These are phyloP conservation scores for Candida sp. DNA, from an alignment of 1,139 yeast genomes.

Conservation along the genomic window DNA sequence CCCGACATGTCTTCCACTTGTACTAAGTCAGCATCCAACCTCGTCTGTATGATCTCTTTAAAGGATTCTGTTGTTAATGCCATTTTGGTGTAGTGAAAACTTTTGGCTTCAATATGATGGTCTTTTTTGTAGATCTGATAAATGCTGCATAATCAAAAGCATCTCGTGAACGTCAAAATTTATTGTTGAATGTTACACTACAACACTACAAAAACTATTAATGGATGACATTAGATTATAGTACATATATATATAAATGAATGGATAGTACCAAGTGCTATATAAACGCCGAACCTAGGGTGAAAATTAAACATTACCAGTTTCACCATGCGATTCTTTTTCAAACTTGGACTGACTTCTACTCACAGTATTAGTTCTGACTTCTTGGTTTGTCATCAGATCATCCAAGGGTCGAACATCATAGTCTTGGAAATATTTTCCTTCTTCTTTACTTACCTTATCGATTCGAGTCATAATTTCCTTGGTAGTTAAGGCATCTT, in stretches of 20 bases:
- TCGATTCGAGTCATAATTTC: conserved; percentile 36
- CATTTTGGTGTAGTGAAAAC: conserved; percentile 15
- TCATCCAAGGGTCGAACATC: conserved; percentile 6
- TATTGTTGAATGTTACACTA: background rate
- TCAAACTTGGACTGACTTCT: conserved; percentile 32
- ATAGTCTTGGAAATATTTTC: conserved; percentile 13
- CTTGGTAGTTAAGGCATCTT: conserved; percentile 20
- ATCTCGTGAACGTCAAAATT: background rate
- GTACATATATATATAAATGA: conserved; percentile 1
- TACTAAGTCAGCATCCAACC: conserved; percentile 51
- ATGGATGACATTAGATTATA: conserved; percentile 1
- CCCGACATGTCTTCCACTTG: conserved; percentile 75
- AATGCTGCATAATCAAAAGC: background rate
- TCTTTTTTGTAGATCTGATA: background rate
- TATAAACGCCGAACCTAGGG: background rate
- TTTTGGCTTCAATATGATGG: background rate
- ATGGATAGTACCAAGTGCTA: background rate
- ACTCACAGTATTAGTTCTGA: conserved; percentile 29
- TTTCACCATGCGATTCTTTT: conserved; percentile 27
- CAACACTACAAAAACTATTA: background rate
- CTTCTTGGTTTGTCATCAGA: conserved; percentile 22
- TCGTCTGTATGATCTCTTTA: conserved; percentile 43
- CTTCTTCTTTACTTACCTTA: conserved; percentile 27
- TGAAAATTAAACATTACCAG: conserved; percentile 6
- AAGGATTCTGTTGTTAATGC: conserved; percentile 45